Base-by-base conservation (phyloP, 2,329 filamentous ascomycete genomes). In the Xylariaceae sp. region DNA sequence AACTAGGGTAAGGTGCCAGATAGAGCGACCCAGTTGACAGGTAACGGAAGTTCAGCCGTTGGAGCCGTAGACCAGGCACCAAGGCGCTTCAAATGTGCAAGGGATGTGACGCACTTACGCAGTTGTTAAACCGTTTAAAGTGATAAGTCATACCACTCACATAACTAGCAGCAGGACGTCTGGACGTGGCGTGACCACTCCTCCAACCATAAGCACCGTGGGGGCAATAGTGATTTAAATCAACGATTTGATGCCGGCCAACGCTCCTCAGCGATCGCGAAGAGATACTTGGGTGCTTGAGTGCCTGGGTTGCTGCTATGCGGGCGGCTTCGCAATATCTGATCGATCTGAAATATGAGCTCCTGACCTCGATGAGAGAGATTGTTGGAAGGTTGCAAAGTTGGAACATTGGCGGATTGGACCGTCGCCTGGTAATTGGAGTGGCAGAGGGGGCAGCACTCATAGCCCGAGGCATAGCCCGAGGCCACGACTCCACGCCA, bases 11-110 rank as follows among this genome's bases (percentile, higher is more conserved):
- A 49, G 49, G 44, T 48, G 44, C 29, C 32, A 12, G 32, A 37
- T 12, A 16, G 32, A 14, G 32, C 32, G 6, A 14, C 7, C 32
- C 32, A 37, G 32, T 37, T 37, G 32, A 43, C 26, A 54, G 42
- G 50, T 58, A 56, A 53, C 60, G 60, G 60, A 62, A 60, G 52
- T 42, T 49, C 54, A 7, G 49, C 60, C 60, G 57, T 62, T 60
- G 60, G 57, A 62, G 60, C 60, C 57, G 59, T 51, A 32, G 48
- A 47, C 53, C 59, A 60, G 48, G 23, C 23, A 9, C n/a, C n/a
- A n/a, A 45, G 52, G 45, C 44, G 32, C 32, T 16, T 16, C 14
- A 10, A 16, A 37, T 37, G 12, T 37, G 32, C 32, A 37, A 37
- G 32, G 32, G 32, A 37, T 37, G 32, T 37, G 32, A 37, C 32